These are phyloP conservation scores for Polytrichum commune DNA, from an alignment of 225 moss, liverwort and hornwort genomes.

Conservation along the genomic window DNA sequence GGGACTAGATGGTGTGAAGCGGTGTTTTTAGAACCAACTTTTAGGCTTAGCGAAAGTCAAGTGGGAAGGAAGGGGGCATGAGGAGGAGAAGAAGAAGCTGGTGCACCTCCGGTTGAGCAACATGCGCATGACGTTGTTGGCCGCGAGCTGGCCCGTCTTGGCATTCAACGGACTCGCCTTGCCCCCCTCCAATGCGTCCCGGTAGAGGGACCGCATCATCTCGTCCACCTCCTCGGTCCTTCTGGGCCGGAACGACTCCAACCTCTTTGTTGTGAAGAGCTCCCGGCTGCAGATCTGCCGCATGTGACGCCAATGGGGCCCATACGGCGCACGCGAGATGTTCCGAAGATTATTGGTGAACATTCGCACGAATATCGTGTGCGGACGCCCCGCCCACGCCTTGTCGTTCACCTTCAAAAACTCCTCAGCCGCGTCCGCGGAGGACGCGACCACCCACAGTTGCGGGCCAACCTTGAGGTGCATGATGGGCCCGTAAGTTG, in stretches of 20 bases:
- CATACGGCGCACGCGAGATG: conserved; percentile 16
- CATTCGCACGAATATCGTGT: conserved; percentile 17
- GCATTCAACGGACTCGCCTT: conserved; percentile 25
- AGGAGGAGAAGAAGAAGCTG: too few species aligned
- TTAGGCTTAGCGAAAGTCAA: too few species aligned
- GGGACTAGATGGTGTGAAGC: too few species aligned
- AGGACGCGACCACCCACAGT: conserved; percentile 30
- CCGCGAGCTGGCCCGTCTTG: conserved; percentile 24
- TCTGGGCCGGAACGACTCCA: conserved; percentile 18
- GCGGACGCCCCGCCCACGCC: conserved; percentile 19
- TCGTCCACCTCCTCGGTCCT: conserved; percentile 35
- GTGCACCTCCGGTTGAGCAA: conserved; percentile 37
- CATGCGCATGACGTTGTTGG: conserved; percentile 48
- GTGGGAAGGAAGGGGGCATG: too few species aligned
- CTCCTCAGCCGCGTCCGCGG: conserved; percentile 27
- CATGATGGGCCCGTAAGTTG: neutral
- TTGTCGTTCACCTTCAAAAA: conserved; percentile 30
- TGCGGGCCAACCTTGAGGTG: conserved; percentile 17
- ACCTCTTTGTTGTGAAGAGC: conserved; percentile 30
- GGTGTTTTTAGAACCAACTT: too few species aligned
- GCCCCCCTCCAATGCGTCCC: conserved; percentile 6
- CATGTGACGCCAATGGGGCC: conserved; percentile 33
- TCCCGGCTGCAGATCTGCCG: conserved; percentile 28
- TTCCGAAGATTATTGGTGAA: conserved; percentile 31
- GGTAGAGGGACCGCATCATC: conserved; percentile 21